Base-by-base conservation (phyloP, 2,329 filamentous ascomycete species). In the Alternaria atra region DNA sequence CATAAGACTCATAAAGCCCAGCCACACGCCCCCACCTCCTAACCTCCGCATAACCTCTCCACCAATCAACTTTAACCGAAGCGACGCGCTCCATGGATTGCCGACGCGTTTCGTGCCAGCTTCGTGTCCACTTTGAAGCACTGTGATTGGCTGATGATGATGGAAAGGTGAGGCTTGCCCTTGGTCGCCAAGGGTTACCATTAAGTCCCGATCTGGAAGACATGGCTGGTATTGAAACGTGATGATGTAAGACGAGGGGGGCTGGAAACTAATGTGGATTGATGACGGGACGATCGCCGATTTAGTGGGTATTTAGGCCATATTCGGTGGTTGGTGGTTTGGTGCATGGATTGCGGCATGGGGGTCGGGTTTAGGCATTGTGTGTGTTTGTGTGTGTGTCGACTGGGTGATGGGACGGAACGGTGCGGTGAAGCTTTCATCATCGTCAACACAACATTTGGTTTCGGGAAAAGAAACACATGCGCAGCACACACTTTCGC, bases 91-190 rank as follows among this genome's bases (percentile, higher is more conserved):
- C 46, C 32, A 37, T 6, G 23, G 34, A 13, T 50, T 23, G 48
- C 39, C 43, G 35, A 62, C 60, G 60, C 60, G 60, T 62, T 53
- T 58, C 60, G 60, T 59, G 58, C 58, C 58, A 58, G 12, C 47
- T 64, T 60, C 61, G 61, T 59, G 58, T 63, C 53, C 25, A 13
- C 29, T 30, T 37, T 13, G 35, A 23, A 27, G 25, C 15, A 27
- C 32, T 35, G 8, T 46, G 27, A 52, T 58, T 58, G 55, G 55
- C 4, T 6, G 12, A 7, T 8, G 46, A 20, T 6, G n/a, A 13
- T 12, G 13, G 15, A 44, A 50, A 17, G 17, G 27, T 17, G n/a
- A 42, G 37, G 37, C 51, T n/a, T 17, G 37, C 27, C 29, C 20
- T 29, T 57, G 20, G 23, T 20, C 30, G 29, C 35, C 51, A 42